Base-by-base conservation (phyloP, 164 flowering plant species). In the Annona cherimola region DNA sequence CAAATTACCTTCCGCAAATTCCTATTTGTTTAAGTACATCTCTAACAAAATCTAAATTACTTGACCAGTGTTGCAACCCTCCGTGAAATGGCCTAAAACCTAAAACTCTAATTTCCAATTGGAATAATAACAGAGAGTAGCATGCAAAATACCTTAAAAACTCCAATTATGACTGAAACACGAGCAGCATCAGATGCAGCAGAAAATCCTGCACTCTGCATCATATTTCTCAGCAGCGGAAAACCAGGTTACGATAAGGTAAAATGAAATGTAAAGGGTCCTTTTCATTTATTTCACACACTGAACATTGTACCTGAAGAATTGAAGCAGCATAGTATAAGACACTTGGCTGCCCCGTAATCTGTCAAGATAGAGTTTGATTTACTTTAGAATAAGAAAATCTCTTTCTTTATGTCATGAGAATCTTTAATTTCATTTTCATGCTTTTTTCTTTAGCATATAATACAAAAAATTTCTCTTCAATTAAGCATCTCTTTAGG, bases 261-360 rank as follows among this genome's bases (percentile, higher is more conserved):
- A 16, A 61, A n/a, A 7, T n/a, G 39, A 20, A 61, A 9, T 50
- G 14, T 50, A 50, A 11, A 50, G 50, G 9, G 57, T 11, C 57
- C 57, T 50, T 50, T 50, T 11, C 9, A 50, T 16, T 9, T 5
- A 16, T 50, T 50, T 20, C 3, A 42, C 60, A 9, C 20, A 20
- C 5, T 68, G 60, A 50, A 20, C 42, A 11, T 20, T 26, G 44
- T 85, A 93, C 98, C 99, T 95, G 98, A 71, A 93, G 95, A 77
- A 95, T 93, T n/a, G 96, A 66, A 75, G 93, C 99, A 3, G 99
- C 98, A 82, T 93, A 95, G 79, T 95, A 93, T 42, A 95, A 79
- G 71, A 95, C 98, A 83, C 99, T 95, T 55, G 99, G 99, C 72
- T 95, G 97, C 69, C 97, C 99, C 45, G 99, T 93, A 78, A 95